Evolutionary conservation across 345 rosid species (phyloP), one percentile per base, ranked within the genome.

Genomic region (Cardamine occulta): DNA sequence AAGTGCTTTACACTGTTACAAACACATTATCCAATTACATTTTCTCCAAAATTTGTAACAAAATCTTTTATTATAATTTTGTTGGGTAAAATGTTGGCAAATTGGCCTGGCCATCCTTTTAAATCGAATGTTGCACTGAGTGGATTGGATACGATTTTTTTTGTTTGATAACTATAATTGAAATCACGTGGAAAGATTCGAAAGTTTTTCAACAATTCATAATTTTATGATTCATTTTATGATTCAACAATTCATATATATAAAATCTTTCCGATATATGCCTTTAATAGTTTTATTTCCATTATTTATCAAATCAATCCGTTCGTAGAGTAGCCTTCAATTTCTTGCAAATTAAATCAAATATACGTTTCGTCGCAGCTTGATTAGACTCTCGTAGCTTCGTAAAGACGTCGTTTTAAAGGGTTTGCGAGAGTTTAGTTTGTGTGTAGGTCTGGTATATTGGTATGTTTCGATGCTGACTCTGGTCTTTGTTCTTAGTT

Each of bases 11-110:
- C 53, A 57, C 63, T 32, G 63, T 31, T 57, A 39, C 76, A 40
- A 12, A 51, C 62, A 40, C 63, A 73, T 62, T 48, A 18, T 39
- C 53, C 53, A 72, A 17, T 51, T 62, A 72, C 11, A 52, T 18
- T 49, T 55, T 44, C 42, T 37, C 62, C 53, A 8, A 28, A 62
- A 72, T 39, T 24, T 49, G 57, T 17, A 24, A 35, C 7, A 15
- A 47, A 9, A 60, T 52, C 34, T 35, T 15, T 49, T 23, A 61
- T 72, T 11, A 61, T 21, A n/a, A n/a, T 37, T 17, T 37, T 72
- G 76, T 49, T 72, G 28, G 42, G 52, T 37, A 3, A 72, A 72
- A 61, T 61, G 68, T 51, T 11, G 53, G 21, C 61, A 51, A 37
- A 49, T 24, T 72, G 49, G 67, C 18, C 14, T 62, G 21, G 14